Conservation (phyloP, 345 rosid species). For the Alliaria petiolata region DNA sequence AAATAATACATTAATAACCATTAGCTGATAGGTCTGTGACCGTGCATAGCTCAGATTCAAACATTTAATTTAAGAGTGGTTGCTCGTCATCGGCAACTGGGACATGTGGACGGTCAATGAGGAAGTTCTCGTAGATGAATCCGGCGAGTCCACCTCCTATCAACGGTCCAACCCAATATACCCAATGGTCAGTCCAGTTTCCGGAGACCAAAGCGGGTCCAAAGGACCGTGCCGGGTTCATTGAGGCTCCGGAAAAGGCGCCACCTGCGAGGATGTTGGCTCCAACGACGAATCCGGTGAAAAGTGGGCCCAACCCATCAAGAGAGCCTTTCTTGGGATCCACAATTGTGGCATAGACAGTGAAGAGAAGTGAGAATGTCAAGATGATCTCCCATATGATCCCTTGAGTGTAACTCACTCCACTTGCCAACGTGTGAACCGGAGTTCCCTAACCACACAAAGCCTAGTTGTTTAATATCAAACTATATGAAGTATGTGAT, state of each 20-base stretch:
- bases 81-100: conserved; percentile 36
- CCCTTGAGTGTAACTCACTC: conserved; percentile 63
- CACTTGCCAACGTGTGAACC: conserved; percentile 59
- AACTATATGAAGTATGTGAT: background rate
- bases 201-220: conserved; percentile 84
- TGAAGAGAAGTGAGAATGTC: conserved; percentile 75
- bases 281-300: conserved; percentile 76
- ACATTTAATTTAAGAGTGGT: background rate
- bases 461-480: background rate
- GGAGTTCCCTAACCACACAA: conserved; percentile 48
- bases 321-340: conserved; percentile 81
- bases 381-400: conserved; percentile 70
- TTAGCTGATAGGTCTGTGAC: background rate
- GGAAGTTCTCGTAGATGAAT: conserved; percentile 58
- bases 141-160: conserved; percentile 81
- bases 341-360: conserved; percentile 85
- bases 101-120: conserved; percentile 49
- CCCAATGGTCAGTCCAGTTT: conserved; percentile 92
- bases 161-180: conserved; percentile 90
- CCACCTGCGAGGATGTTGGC: conserved; percentile 81
- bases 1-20: background rate
- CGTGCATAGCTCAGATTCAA: background rate
- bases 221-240: conserved; percentile 93
- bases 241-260: conserved; percentile 84
- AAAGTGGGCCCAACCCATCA: conserved; percentile 67